phyloP scores from a whole-genome alignment of 106 monocot species.

The Acorus gramineus region DNA sequence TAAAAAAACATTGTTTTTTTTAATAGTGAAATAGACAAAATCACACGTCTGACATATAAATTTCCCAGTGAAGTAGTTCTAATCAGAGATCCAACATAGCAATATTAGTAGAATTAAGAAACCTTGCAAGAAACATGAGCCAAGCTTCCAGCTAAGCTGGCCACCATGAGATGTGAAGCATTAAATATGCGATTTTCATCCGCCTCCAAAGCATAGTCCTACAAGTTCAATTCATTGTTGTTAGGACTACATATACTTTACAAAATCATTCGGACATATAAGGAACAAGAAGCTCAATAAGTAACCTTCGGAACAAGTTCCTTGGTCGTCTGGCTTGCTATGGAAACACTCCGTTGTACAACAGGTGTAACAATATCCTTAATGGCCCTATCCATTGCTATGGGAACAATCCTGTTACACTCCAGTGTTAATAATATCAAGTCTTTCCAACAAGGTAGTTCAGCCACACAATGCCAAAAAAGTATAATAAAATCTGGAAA shows the following conservation, averaged over 20 bases:
- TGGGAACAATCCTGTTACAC: slow-evolving; percentile 49
- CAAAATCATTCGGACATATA: too few relatives aligned
- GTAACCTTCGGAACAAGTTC: slow-evolving; percentile 90
- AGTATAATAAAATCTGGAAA: not conserved
- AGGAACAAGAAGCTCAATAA: not conserved
- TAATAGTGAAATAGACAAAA: too few relatives aligned
- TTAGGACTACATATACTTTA: slow-evolving; percentile 7
- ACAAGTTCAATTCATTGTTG: not conserved
- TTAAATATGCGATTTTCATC: slow-evolving; percentile 65
- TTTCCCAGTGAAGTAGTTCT: too few relatives aligned
- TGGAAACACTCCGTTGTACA: slow-evolving; percentile 96
- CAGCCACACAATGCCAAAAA: not conserved
- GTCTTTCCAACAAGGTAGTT: not conserved
- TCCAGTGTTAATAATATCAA: not conserved
- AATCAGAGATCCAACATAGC: too few relatives aligned
- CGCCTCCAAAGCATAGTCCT: slow-evolving; percentile 92
- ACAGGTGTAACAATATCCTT: slow-evolving; percentile 79
- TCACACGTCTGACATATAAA: too few relatives aligned
- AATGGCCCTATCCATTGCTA: slow-evolving; percentile 80
- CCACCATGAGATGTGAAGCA: slow-evolving; percentile 87
- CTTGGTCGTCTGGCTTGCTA: slow-evolving; percentile 84
- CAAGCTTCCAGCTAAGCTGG: slow-evolving; percentile 86
- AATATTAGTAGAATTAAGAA: not conserved
- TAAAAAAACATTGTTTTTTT: not conserved
- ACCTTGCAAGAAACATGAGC: slow-evolving; percentile 99